A percentile compares a stretch with the other conserved stretches of the same genome.
phyloP scores from a whole-genome alignment of 257 asterid species.

The Sherardia arvensis region DNA sequence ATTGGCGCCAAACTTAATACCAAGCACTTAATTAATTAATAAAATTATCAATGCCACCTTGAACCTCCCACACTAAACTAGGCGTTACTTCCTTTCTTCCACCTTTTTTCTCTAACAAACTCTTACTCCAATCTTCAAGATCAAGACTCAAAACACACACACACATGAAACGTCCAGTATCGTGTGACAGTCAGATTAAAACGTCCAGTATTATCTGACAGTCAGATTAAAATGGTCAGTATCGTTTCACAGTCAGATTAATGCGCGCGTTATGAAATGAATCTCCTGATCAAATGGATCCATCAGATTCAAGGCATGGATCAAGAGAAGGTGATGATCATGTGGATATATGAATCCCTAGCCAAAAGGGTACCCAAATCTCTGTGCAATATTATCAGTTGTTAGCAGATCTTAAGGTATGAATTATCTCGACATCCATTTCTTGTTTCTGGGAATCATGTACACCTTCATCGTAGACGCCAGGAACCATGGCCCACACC shows the following conservation, averaged over 20 bases:
- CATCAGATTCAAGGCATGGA: neutral
- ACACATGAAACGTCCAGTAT: neutral
- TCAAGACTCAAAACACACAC: neutral
- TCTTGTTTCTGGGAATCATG: slow-evolving; percentile 15
- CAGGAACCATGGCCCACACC: neutral
- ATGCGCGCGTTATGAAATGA: neutral
- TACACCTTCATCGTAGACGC: slow-evolving; percentile 14
- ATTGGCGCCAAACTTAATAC: neutral
- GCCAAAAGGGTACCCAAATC: neutral
- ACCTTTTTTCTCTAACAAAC: slow-evolving; percentile 14
- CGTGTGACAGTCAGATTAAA: neutral
- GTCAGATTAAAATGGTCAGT: neutral
- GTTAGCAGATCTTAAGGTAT: slow-evolving; percentile 12
- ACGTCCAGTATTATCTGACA: no score
- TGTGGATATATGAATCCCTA: neutral
- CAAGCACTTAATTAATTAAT: slow-evolving; percentile 7
- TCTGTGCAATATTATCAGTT: neutral
- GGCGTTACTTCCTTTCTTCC: slow-evolving; percentile 13
- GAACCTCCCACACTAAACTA: neutral
- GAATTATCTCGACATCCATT: slow-evolving; percentile 10
- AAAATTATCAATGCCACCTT: slow-evolving; percentile 19
- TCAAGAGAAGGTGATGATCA: neutral
- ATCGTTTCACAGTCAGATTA: neutral
- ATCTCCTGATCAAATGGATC: neutral
- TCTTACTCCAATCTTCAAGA: neutral